Evolutionary conservation across 306 rosid genomes (phyloP).

Genomic region (Prunus mira): DNA sequence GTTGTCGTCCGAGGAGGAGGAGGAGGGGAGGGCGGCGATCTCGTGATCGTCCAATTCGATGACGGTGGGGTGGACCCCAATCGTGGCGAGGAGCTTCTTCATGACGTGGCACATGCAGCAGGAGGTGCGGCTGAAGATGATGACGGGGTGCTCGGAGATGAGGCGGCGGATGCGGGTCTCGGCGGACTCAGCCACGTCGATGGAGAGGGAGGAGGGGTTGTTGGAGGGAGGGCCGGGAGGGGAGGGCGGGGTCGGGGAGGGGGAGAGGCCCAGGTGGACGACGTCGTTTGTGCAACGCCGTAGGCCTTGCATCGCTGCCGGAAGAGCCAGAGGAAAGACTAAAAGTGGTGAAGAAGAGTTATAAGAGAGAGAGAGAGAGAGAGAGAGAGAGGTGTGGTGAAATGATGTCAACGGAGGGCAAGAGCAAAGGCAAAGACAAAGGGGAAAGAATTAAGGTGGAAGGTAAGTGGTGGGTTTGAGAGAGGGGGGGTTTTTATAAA

Average conservation of each 20-base stretch:
- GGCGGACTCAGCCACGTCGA: slow-evolving; percentile 79
- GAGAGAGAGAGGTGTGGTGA: not conserved
- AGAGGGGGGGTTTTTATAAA: slow-evolving; percentile 10
- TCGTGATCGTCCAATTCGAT: slow-evolving; percentile 89
- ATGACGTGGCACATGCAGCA: slow-evolving; percentile 99
- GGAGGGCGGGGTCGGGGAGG: not conserved
- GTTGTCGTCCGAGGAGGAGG: slow-evolving; percentile 1
- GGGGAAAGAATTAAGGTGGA: not conserved
- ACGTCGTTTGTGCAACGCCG: slow-evolving; percentile 64
- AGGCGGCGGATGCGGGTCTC: slow-evolving; percentile 80
- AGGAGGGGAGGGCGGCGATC: slow-evolving; percentile 66
- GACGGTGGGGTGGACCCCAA: slow-evolving; percentile 94
- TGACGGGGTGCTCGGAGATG: slow-evolving; percentile 88
- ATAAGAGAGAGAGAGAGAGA: not conserved
- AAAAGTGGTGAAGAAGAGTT: not conserved
- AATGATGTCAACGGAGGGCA: slow-evolving; percentile 40
- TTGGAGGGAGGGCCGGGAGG: slow-evolving; percentile 1
- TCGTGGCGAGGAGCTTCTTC: slow-evolving; percentile 85
- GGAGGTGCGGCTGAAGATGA: slow-evolving; percentile 79
- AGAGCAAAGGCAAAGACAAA: not conserved
- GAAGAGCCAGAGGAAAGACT: not conserved
- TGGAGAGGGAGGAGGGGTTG: slow-evolving; percentile 55
- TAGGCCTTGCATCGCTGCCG: slow-evolving; percentile 67
- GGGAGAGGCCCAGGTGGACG: slow-evolving; percentile 52
- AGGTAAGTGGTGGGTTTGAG: not conserved